Conservation (phyloP, 257 asterid genomes). For the Solanum rostratum region DNA sequence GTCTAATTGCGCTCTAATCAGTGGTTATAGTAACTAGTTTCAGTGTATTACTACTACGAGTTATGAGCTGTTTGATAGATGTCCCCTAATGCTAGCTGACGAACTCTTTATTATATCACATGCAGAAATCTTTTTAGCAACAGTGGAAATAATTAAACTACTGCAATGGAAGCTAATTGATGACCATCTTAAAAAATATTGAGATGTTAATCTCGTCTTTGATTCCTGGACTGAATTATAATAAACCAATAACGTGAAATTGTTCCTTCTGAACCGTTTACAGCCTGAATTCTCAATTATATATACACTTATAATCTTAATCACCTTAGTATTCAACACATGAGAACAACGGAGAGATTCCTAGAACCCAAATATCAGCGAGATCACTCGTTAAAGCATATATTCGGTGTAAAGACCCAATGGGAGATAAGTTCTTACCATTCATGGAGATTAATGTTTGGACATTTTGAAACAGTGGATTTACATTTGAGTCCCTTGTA, state of each 20-base stretch:
- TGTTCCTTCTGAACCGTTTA: background rate
- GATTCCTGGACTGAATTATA: background rate
- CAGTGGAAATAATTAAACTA: background rate
- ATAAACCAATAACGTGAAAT: background rate
- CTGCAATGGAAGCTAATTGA: background rate
- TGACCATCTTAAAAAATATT: background rate
- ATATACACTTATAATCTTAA: background rate
- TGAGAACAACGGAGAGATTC: background rate
- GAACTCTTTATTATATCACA: background rate
- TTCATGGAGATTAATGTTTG: no score
- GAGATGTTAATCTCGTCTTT: background rate
- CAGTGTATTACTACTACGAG: background rate
- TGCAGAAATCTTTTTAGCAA: background rate
- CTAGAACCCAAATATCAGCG: background rate
- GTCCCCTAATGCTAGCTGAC: background rate
- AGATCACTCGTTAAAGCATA: background rate
- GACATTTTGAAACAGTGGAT: background rate
- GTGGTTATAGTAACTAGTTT: background rate
- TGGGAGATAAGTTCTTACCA: background rate
- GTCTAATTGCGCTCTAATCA: background rate
- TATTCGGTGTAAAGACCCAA: background rate
- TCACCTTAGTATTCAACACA: background rate
- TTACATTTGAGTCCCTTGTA: no score
- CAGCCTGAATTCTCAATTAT: background rate
- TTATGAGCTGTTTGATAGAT: background rate